A percentile compares a stretch with the other conserved stretches of the same genome.
Evolutionary conservation across 1,284 basidiomycete genomes (phyloP).

Genomic region (Ustilago hordei): DNA sequence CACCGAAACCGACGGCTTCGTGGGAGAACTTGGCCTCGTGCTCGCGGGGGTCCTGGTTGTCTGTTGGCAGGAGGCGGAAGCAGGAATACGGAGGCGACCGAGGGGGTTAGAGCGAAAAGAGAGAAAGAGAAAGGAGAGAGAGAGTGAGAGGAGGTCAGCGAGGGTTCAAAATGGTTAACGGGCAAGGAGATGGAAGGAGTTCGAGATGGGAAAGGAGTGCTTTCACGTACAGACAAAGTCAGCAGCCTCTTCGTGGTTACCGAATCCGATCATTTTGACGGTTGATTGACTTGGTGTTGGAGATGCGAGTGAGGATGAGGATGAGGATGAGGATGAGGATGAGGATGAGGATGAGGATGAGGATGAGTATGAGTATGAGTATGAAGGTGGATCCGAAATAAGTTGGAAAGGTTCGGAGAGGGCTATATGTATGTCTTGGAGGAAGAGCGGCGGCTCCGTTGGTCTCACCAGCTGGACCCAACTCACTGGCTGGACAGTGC

Average conservation of each 20-base stretch:
- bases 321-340: no score
- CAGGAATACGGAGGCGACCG: neutral
- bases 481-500: no score
- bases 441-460: no score
- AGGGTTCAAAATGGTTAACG: neutral
- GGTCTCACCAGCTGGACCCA: no score
- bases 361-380: no score
- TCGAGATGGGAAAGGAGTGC: neutral
- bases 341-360: no score
- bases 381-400: no score
- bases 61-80: conserved; percentile 14
- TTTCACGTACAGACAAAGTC: conserved; percentile 50
- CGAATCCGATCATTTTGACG: conserved; percentile 45
- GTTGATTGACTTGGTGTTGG: neutral
- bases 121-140: neutral
- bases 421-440: no score
- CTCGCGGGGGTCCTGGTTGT: conserved; percentile 49
- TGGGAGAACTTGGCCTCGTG: conserved; percentile 72
- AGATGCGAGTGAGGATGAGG: neutral
- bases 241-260: conserved; percentile 53
- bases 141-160: neutral
- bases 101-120: neutral
- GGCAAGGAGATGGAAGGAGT: neutral
- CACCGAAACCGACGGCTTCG: conserved; percentile 75
- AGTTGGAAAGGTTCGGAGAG: no score